phyloP scores from a whole-genome alignment of 2,329 filamentous ascomycete genomes.

The Microdochium trichocladiopsis region DNA sequence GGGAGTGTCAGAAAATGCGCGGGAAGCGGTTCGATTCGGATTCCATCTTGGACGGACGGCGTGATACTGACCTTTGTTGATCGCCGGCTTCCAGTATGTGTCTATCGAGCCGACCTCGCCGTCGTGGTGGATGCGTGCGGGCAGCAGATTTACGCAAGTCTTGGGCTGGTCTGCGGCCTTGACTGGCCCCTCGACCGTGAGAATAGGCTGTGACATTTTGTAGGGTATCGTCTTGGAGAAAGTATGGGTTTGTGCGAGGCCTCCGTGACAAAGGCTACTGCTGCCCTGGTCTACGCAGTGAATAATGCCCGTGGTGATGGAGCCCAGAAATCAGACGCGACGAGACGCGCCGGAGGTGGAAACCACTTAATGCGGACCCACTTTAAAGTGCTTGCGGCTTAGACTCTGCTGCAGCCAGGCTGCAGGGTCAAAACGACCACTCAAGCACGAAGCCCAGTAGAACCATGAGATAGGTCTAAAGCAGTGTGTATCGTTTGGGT shows the following conservation, averaged over 20 bases:
- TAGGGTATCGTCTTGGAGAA: neutral
- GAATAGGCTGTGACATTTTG: constrained; percentile 19
- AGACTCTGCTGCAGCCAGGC: neutral
- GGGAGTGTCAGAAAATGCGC: constrained; percentile 5
- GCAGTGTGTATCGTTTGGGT: too few relatives aligned
- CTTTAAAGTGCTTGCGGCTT: neutral
- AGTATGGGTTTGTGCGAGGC: neutral
- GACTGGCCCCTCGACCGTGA: constrained; percentile 11
- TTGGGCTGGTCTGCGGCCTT: constrained; percentile 7
- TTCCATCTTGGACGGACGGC: too few relatives aligned
- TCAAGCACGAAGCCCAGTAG: too few relatives aligned
- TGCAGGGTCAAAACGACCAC: neutral
- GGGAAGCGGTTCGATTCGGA: constrained; percentile 1
- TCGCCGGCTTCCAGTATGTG: constrained; percentile 63
- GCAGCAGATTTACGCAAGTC: constrained; percentile 53
- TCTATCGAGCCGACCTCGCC: constrained; percentile 58
- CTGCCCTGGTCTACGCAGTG: neutral
- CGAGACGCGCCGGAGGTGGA: neutral
- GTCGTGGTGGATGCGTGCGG: constrained; percentile 73
- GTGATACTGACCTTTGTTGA: constrained; percentile 37
- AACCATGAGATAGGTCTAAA: too few relatives aligned
- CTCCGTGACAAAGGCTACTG: too few relatives aligned
- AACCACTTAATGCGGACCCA: neutral
- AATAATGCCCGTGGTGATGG: neutral
- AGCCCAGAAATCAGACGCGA: neutral